Evolutionary conservation across 2,329 filamentous ascomycete genomes (phyloP), one percentile per base, ranked within the genome.

Genomic region (Penicillium sp.): DNA sequence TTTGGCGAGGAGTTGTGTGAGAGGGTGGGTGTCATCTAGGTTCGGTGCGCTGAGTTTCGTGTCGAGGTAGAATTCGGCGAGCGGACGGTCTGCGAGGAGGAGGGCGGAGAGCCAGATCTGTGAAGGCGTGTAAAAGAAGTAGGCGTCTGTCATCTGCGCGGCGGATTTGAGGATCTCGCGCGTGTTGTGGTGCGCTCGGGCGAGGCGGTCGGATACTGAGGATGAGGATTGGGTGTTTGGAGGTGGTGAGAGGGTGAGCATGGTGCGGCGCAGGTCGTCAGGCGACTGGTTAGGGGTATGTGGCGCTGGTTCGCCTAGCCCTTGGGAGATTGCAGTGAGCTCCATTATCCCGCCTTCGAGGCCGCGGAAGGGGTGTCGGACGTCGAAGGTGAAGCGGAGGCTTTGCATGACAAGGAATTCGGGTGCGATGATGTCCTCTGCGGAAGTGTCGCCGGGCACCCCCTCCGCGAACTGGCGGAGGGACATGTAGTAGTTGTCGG

Each of bases 361-460:
- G 0, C 90, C 92, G 48, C 93, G 89, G 74, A 92, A 95, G 0
- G 95, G 95, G 75, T 98, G 95, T 53, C 90, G 88, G 2, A 99
- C 91, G 67, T 98, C 93, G 72, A 99, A 93, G 50, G 92, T 93
- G 78, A 97, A 99, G 56, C 94, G 88, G 11, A 98, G 86, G 17
- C 92, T 93, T 79, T 98, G 94, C 61, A 93, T 94, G 49, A 99
- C 86, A 46, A 97, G 83, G 74, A 96, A 98, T 77, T 99, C 95
- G 2, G 93, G 93, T 0, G 92, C 92, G 15, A 98, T 85, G 9
- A 99, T 89, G 67, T 93, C 89, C 68, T 96, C 92, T 35, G 89
- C 84, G 1, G 88, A 91, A 1, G 90, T 90, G 1, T 89, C 90
- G 52, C 88, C 87, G 38, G 86, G 86, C 50, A 93, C 88, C 65